Evolutionary conservation across 2,329 filamentous ascomycete genomes (phyloP).

Genomic region (Fulvia fulva): DNA sequence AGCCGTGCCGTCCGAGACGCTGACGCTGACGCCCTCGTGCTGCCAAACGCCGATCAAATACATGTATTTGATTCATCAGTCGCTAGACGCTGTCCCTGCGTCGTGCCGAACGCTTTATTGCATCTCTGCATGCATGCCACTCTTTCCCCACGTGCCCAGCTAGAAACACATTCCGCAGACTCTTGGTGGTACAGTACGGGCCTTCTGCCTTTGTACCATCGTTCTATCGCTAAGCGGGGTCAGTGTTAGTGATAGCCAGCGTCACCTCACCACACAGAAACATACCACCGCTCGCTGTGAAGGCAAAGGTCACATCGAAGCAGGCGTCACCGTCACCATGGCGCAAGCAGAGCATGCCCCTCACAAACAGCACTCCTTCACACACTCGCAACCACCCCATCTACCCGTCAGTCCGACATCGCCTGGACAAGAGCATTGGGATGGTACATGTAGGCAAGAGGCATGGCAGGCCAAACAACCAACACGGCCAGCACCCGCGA

Average conservation of each 20-base stretch:
- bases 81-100: not conserved
- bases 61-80: not conserved
- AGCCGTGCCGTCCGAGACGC: not conserved
- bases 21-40: not conserved
- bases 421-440: conserved; percentile 7
- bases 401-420: conserved; percentile 5
- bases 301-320: not conserved
- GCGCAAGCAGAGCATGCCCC: conserved; percentile 4
- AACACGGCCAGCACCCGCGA: conserved; percentile 5
- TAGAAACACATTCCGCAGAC: not conserved
- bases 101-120: not conserved
- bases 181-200: not conserved
- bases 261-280: not conserved
- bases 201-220: not conserved
- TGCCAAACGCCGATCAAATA: not conserved
- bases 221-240: not conserved
- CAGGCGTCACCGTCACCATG: conserved; percentile 3
- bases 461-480: conserved; percentile 1
- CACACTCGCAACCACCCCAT: not conserved
- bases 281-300: not conserved
- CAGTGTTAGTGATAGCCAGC: not conserved
- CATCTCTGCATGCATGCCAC: not conserved
- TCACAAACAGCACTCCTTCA: conserved; percentile 1
- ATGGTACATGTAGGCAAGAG: conserved; percentile 3
- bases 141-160: not conserved